Evolutionary conservation across 768 basidiomycete species (phyloP).

Genomic region (Termitomyces sp.): DNA sequence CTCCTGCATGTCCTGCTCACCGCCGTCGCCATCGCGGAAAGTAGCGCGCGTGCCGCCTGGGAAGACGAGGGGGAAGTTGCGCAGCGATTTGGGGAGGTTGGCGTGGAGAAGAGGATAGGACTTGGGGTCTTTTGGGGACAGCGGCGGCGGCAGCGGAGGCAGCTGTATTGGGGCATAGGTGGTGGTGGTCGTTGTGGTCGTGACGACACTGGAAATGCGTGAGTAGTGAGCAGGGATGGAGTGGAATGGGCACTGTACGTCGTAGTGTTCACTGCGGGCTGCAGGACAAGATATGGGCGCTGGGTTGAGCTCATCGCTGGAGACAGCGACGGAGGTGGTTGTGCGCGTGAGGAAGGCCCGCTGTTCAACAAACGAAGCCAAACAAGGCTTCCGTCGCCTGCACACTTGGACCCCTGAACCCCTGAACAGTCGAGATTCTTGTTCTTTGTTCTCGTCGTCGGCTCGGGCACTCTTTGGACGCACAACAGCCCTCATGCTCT

Average conservation of each 20-base stretch:
- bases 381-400: constrained; percentile 2
- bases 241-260: constrained; percentile 44
- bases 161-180: constrained; percentile 85
- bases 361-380: constrained; percentile 3
- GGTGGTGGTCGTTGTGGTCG: constrained; percentile 88
- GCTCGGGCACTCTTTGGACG: not conserved
- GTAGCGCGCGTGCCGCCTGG: constrained; percentile 78
- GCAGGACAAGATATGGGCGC: constrained; percentile 65
- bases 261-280: constrained; percentile 81
- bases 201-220: constrained; percentile 59
- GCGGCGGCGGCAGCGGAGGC: constrained; percentile 65
- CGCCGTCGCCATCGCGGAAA: constrained; percentile 65
- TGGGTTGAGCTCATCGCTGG: constrained; percentile 54
- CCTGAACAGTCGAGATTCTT: not conserved
- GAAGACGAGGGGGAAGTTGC: constrained; percentile 73
- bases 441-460: not conserved
- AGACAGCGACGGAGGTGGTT: constrained; percentile 17
- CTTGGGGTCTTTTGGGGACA: constrained; percentile 72
- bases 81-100: constrained; percentile 64
- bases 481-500: too few species aligned
- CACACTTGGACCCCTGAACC: not conserved
- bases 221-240: not conserved
- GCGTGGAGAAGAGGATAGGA: constrained; percentile 74
- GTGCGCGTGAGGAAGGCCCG: not conserved
- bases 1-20: constrained; percentile 63